Evolutionary conservation across 495 filamentous ascomycete species (phyloP), one percentile per base, ranked within the genome.

Genomic region (Cladorrhinum samala): DNA sequence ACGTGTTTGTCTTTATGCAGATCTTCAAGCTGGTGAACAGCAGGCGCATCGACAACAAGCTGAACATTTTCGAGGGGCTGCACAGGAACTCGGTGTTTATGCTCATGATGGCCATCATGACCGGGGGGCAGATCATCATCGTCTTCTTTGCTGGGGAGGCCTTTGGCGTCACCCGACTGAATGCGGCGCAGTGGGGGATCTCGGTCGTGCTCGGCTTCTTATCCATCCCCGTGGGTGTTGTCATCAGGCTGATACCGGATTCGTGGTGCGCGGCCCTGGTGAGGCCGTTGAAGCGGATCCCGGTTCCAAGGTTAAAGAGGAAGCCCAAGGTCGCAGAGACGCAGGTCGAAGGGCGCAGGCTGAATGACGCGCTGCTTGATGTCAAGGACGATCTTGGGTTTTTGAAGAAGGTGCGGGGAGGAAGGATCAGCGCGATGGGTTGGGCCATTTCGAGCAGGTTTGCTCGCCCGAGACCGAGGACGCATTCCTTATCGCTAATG

Each of bases 1-100:
- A 93, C 70, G 85, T 85, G 2, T 93, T 92, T 50, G 88, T 93
- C 9, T 91, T 88, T 85, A 89, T 92, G 86, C 88, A 93, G 55
- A 88, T 93, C 51, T 92, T 91, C 74, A 93, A 91, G 20, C 36
- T 51, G 0, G 4, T 33, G 20, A 57, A 54, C 50, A 55, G 52
- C 46, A 85, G 88, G 39, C 84, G 88, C 2, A 74, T 93, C 16
- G 90, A 95, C 63, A 95, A 93, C 70, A 80, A 81, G 38, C 81
- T 93, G 72, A 93, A 94, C 62, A 86, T 94, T 58, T 85, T 95
- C 67, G 87, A 92, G 55, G 87, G 87, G n/a, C 76, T 94, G 14
- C 72, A 71, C 44, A 78, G 73, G 54, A 95, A 94, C 67, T 76
- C 68, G 43, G 91, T 89, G 73, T 94, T 94, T 69, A 79, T 90